These are phyloP conservation scores for Hibiscus syriacus DNA, from an alignment of 345 rosid species.

Conservation along the genomic window DNA sequence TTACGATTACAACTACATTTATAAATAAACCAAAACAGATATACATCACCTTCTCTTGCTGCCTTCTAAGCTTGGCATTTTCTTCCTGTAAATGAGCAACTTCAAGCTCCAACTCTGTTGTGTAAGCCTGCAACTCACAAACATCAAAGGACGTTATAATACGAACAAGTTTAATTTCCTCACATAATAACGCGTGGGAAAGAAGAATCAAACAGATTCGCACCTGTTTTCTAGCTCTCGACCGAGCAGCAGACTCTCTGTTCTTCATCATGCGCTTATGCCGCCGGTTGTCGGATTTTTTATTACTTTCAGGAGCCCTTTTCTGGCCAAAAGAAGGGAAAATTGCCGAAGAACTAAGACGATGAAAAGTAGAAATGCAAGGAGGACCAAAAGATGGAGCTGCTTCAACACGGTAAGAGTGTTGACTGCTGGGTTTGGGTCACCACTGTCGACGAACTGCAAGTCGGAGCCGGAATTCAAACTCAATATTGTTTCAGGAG, in stretches of 20 bases:
- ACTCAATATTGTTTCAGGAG: constrained; percentile 16
- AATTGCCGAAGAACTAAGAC: not conserved
- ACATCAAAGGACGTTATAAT: not conserved
- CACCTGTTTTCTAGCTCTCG: constrained; percentile 59
- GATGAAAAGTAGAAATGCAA: too few relatives aligned
- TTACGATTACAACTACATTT: not conserved
- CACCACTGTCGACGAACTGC: not conserved
- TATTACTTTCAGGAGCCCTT: constrained; percentile 17
- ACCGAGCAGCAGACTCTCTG: constrained; percentile 60
- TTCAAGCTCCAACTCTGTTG: constrained; percentile 38
- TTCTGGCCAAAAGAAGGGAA: constrained; percentile 10
- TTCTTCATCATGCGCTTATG: constrained; percentile 52
- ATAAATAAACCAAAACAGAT: not conserved
- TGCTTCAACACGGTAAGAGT: not conserved
- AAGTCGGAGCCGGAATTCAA: constrained; percentile 24
- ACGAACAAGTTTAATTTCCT: not conserved
- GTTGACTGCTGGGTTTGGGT: not conserved
- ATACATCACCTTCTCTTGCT: constrained; percentile 30
- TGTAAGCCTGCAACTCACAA: constrained; percentile 35
- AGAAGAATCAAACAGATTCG: not conserved
- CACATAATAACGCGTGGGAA: not conserved
- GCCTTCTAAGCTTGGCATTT: constrained; percentile 41
- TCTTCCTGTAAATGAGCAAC: constrained; percentile 30
- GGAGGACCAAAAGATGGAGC: not conserved
- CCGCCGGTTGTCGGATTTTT: constrained; percentile 20